Conservation (phyloP, 495 filamentous ascomycete genomes). For the Aspergillus panamensis region DNA sequence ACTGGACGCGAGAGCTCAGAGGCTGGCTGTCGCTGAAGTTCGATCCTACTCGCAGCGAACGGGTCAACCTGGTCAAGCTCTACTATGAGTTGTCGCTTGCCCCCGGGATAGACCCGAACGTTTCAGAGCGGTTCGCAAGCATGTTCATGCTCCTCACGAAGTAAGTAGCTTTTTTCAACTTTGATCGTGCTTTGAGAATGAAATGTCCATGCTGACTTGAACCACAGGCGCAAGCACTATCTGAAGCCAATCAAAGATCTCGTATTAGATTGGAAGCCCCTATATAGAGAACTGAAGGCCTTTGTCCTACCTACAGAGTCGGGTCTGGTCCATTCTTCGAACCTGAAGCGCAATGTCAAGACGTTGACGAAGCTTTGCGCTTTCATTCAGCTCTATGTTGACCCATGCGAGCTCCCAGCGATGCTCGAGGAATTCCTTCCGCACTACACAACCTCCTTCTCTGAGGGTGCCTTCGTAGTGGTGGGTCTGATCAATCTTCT, state of each 20-base stretch:
- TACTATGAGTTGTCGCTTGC: slow-evolving; percentile 94
- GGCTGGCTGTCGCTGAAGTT: slow-evolving; percentile 97
- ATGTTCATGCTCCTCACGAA: slow-evolving; percentile 95
- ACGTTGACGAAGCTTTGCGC: slow-evolving; percentile 83
- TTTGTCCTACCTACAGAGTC: slow-evolving; percentile 83
- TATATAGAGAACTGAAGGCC: slow-evolving; percentile 86
- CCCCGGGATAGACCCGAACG: slow-evolving; percentile 76
- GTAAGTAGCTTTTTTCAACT: slow-evolving; percentile 45
- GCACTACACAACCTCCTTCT: slow-evolving; percentile 91
- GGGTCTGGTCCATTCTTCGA: slow-evolving; percentile 59
- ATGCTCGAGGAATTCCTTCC: slow-evolving; percentile 95
- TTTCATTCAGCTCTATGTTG: slow-evolving; percentile 87
- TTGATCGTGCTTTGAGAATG: neutral
- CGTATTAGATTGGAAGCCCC: slow-evolving; percentile 83
- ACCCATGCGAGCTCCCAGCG: slow-evolving; percentile 75
- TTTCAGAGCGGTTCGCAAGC: slow-evolving; percentile 87
- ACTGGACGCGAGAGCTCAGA: slow-evolving; percentile 95
- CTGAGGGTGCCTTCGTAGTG: slow-evolving; percentile 85
- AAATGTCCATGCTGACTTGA: slow-evolving; percentile 25
- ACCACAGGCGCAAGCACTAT: slow-evolving; percentile 87
- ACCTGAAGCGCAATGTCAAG: slow-evolving; percentile 63
- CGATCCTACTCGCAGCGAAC: slow-evolving; percentile 78
- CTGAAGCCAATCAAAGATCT: slow-evolving; percentile 84
- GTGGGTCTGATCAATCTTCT: slow-evolving; percentile 79
- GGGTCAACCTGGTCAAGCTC: slow-evolving; percentile 78